Base-by-base conservation (phyloP, 2,329 filamentous ascomycete species). In the Cordyceps fumosorosea region DNA sequence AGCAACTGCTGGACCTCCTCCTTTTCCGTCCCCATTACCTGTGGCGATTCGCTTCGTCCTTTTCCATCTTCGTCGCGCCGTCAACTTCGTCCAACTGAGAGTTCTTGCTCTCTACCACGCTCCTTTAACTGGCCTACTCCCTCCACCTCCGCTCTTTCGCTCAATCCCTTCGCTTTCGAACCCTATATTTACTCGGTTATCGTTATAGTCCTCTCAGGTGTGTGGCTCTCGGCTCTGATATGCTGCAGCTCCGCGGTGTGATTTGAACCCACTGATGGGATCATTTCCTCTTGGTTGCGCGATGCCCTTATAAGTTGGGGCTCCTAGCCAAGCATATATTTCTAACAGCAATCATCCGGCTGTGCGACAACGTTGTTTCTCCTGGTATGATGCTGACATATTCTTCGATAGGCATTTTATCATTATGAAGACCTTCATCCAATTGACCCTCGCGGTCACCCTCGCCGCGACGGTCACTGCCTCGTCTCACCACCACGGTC, bases 401-500 rank as follows among this genome's bases (percentile, higher is more conserved):
- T 18, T 20, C 26, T 18, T 32, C 22, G 5, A n/a, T 32, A 50
- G 48, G 57, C 48, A 45, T 53, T 42, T 24, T 42, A n/a, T 45
- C 54, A 52, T 40, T 20, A 65, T 65, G 64, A 65, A 64, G 56
- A 57, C 45, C 26, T 64, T 64, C 40, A 26, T 50, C 42, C 51
- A 61, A 16, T 73, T 80, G 66, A 78, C 81, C 70, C 70, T 84
- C 63, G 80, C 80, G 75, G 83, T 81, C 63, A 77, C 81, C 47
- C 67, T 84, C 60, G 81, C 80, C 64, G 77, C 76, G 51, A 75
- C 82, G 60, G 81, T 78, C 62, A 78, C 80, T 56, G 87, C 87
- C 34, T 81, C 86, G 64, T 81, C 86, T 62, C 82, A 84, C 67
- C 82, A 85, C 70, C 85, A 89, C 72, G 75, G 77, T 64, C 86